Base-by-base conservation (phyloP, 257 asterid species). In the Cruciata laevipes region DNA sequence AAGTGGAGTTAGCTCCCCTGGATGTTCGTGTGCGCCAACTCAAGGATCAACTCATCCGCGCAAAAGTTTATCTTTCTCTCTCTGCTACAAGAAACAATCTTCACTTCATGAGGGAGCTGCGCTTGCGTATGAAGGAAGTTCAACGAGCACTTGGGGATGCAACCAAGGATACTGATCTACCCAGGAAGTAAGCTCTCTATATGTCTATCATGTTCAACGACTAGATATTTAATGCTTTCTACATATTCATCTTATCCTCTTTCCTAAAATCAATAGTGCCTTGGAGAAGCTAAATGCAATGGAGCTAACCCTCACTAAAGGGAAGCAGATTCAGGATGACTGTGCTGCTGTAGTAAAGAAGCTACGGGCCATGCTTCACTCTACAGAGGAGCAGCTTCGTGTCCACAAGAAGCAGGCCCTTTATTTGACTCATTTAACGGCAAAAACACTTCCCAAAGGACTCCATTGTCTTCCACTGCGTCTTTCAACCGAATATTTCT, bases 111-210 rank as follows among this genome's bases (percentile, higher is more conserved):
- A 85, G 93, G 83, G 98, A 92, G 80, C 93, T 92, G 55, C 87
- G 97, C 6, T 77, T 84, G 84, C 95, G 91, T 25, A 83, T 89
- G 74, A 92, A 89, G 78, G 97, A 92, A 85, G 89, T 88, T 71
- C 78, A 55, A 18, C 84, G 86, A 65, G 87, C 78, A 44, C 91
- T 92, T 77, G 98, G 96, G 66, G 90, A 75, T 55, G 89, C 96
- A 76, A 74, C 81, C 65, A 89, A 87, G 81, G 98, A 91, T 81
- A 85, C 95, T 37, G 96, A 87, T 59, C 84, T 91, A 68, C 85
- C 96, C 27, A 85, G 73, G 78, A 87, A 78, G 98, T 85, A 67
- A 80, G 88, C 78, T 56, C 68, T 69, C 0, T 61, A 7, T 23
- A 31, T 67, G 49, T 3, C 49, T n/a, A n/a, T n/a, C n/a, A n/a